Evolutionary conservation across 2,329 filamentous ascomycete species (phyloP).

Genomic region (Cadophora sp.): DNA sequence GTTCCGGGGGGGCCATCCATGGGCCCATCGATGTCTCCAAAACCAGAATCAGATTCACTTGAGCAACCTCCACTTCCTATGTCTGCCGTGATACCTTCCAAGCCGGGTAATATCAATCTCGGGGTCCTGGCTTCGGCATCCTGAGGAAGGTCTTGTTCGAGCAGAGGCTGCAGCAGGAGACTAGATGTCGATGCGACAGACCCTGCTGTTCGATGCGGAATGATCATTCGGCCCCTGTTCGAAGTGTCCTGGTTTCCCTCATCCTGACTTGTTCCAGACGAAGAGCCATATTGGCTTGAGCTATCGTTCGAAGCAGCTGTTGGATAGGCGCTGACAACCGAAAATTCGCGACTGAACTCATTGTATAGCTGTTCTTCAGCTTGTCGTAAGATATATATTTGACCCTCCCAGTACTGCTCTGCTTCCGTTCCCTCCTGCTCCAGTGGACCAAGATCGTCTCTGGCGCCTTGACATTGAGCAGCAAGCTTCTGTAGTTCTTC

Average conservation of each 20-base stretch:
- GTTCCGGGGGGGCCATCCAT: background rate
- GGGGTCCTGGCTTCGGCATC: background rate
- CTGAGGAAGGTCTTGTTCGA: background rate
- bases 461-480: conserved; percentile 32
- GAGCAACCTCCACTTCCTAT: background rate
- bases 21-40: conserved; percentile 15
- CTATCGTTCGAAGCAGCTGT: conserved; percentile 12
- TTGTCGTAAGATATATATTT: conserved; percentile 33
- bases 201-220: background rate
- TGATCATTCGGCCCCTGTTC: background rate
- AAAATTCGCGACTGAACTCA: conserved; percentile 32
- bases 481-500: conserved; percentile 27
- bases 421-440: conserved; percentile 36
- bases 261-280: conserved; percentile 17
- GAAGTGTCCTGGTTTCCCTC: background rate
- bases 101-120: background rate
- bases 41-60: conserved; percentile 29
- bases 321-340: conserved; percentile 22
- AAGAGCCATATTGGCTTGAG: conserved; percentile 24
- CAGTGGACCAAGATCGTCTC: conserved; percentile 36
- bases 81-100: conserved; percentile 11
- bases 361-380: conserved; percentile 29
- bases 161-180: background rate
- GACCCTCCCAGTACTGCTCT: conserved; percentile 32
- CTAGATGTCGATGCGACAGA: background rate